phyloP scores from a whole-genome alignment of 306 rosid species.

The Casuarina cunninghamiana region DNA sequence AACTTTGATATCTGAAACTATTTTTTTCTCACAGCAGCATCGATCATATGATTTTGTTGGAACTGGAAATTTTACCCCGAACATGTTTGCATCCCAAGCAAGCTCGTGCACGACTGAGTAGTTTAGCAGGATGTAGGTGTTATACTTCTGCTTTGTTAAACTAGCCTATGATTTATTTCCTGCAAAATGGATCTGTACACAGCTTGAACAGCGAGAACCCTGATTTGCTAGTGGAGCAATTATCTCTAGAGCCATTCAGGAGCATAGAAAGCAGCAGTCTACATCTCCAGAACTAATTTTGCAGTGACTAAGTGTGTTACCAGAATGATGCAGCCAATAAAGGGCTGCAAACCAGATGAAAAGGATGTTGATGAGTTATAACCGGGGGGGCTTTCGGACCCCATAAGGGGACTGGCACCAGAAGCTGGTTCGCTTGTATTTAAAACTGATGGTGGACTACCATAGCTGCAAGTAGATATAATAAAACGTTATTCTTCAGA shows the following conservation, averaged over 20 bases:
- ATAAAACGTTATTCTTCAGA: conserved; percentile 26
- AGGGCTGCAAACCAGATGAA: conserved; percentile 47
- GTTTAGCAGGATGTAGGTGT: conserved; percentile 7
- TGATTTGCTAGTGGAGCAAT: conserved; percentile 4
- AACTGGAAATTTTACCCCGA: conserved; percentile 12
- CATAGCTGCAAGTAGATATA: conserved; percentile 49
- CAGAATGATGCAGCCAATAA: conserved; percentile 46
- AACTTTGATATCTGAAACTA: conserved; percentile 8
- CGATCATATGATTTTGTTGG: neutral
- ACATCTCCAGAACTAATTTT: conserved; percentile 28
- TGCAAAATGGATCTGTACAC: conserved; percentile 38
- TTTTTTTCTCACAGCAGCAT: conserved; percentile 14
- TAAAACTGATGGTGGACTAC: conserved; percentile 49
- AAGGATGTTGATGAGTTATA: conserved; percentile 40
- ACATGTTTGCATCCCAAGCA: conserved; percentile 12
- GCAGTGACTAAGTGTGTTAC: conserved; percentile 36
- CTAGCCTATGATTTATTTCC: conserved; percentile 21
- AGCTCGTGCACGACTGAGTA: conserved; percentile 17
- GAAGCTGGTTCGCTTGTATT: conserved; percentile 65
- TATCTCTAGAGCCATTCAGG: conserved; percentile 12
- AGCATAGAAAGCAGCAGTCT: conserved; percentile 19
- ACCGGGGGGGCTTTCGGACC: conserved; percentile 50
- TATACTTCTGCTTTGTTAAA: conserved; percentile 14
- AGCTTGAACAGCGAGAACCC: conserved; percentile 16
- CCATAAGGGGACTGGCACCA: conserved; percentile 49